phyloP scores from a whole-genome alignment of 495 filamentous ascomycete species.

The Daldinia loculata region DNA sequence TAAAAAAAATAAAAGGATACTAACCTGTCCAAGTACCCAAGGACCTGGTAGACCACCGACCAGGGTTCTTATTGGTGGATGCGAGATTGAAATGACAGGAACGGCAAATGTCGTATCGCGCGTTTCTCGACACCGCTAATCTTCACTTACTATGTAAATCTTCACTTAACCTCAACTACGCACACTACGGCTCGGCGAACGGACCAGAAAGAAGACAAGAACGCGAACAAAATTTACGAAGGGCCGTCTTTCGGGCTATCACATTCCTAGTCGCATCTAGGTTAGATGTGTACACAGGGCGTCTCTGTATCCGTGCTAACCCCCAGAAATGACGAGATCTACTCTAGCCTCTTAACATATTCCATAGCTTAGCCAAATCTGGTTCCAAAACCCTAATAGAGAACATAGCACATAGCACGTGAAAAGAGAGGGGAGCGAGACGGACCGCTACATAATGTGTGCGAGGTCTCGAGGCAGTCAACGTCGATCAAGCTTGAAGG shows the following conservation, averaged over 20 bases:
- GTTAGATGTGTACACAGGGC: not conserved
- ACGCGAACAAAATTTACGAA: not conserved
- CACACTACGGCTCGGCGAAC: constrained; percentile 2
- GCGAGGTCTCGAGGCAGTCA: not conserved
- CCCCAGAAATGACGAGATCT: not conserved
- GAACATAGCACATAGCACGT: constrained; percentile 23
- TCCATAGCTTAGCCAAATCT: not conserved
- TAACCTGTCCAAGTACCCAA: constrained; percentile 6
- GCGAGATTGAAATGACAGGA: constrained; percentile 39
- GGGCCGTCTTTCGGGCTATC: not conserved
- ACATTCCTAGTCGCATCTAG: not conserved
- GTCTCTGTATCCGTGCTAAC: not conserved
- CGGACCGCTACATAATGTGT: constrained; percentile 11
- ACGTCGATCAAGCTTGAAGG: constrained; percentile 26
- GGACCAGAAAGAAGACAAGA: constrained; percentile 3
- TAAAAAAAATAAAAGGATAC: not conserved
- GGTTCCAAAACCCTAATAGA: constrained; percentile 14
- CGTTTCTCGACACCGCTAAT: constrained; percentile 31
- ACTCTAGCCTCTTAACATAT: not conserved
- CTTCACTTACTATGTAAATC: constrained; percentile 17
- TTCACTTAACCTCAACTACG: constrained; percentile 9
- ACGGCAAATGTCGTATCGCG: constrained; percentile 37
- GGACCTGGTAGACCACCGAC: constrained; percentile 27
- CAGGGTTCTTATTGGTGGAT: constrained; percentile 24
- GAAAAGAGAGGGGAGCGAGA: constrained; percentile 13